A percentile compares a stretch with the other conserved stretches of the same genome.
phyloP scores from a whole-genome alignment of 2,329 filamentous ascomycete species.

The Hypoxylon sp. region DNA sequence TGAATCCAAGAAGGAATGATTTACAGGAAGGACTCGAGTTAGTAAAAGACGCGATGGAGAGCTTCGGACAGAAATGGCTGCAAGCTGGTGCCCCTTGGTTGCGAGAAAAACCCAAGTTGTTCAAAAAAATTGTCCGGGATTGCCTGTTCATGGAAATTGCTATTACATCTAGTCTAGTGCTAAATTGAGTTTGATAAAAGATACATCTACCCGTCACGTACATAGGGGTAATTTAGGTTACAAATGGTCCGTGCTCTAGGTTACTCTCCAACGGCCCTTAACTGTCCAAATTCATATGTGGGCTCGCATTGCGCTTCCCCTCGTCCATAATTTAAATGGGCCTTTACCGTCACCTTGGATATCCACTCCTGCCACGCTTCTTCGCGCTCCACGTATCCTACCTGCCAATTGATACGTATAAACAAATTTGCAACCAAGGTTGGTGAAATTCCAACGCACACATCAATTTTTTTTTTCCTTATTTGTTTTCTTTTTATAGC shows the following conservation, averaged over 20 bases:
- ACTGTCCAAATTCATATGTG: constrained; percentile 33
- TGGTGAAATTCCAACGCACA: constrained; percentile 26
- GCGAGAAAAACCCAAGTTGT: constrained; percentile 44
- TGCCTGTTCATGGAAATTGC: constrained; percentile 45
- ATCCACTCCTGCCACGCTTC: constrained; percentile 38
- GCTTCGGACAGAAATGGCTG: constrained; percentile 32
- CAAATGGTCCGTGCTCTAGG: constrained; percentile 23
- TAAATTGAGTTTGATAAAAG: constrained; percentile 35
- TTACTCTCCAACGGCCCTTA: constrained; percentile 26
- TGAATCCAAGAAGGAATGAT: constrained; percentile 38
- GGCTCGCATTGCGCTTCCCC: constrained; percentile 40
- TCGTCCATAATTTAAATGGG: constrained; percentile 45
- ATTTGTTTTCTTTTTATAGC: constrained; percentile 1
- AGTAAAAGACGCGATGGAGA: constrained; percentile 42
- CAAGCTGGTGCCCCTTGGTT: constrained; percentile 40
- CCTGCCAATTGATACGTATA: constrained; percentile 11
- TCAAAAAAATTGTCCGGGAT: constrained; percentile 45
- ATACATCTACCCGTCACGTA: constrained; percentile 19
- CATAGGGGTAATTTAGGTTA: background rate
- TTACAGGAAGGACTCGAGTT: constrained; percentile 34
- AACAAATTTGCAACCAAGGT: constrained; percentile 19
- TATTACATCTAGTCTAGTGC: constrained; percentile 43
- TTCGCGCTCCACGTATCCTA: constrained; percentile 27
- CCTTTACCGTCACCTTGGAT: constrained; percentile 35
- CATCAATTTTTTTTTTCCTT: constrained; percentile 4